Evolutionary conservation across 352 stramenopile genomes (phyloP).

Genomic region (Phytophthora parvispora): DNA sequence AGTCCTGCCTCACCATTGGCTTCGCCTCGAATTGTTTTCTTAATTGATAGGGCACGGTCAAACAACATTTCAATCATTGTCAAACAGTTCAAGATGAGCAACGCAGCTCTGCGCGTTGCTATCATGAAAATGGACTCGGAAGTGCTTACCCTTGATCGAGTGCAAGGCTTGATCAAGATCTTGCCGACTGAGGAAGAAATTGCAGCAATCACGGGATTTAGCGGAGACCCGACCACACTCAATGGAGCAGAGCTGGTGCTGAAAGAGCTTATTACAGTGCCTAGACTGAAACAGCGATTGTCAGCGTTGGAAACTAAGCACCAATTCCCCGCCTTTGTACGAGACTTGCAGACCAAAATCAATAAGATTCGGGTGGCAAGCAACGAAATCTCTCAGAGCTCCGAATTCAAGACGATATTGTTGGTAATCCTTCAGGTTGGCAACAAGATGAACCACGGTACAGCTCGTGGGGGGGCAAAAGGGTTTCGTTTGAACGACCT

Average conservation of each 20-base stretch:
- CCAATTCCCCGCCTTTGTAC: conserved; percentile 69
- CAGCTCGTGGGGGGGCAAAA: conserved; percentile 69
- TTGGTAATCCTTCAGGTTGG: conserved; percentile 82
- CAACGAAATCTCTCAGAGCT: conserved; percentile 66
- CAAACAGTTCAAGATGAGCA: conserved; percentile 96
- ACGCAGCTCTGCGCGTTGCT: conserved; percentile 78
- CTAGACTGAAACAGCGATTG: conserved; percentile 72
- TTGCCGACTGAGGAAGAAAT: conserved; percentile 92
- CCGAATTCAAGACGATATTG: conserved; percentile 78
- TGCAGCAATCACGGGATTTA: conserved; percentile 66
- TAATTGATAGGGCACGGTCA: conserved; percentile 76
- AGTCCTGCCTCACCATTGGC: conserved; percentile 54
- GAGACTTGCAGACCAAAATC: conserved; percentile 78
- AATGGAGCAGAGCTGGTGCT: conserved; percentile 84
- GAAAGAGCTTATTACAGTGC: conserved; percentile 84
- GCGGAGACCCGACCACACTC: conserved; percentile 67
- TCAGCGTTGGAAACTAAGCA: conserved; percentile 69
- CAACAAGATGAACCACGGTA: conserved; percentile 91
- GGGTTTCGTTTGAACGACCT: conserved; percentile 77
- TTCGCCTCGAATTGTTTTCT: conserved; percentile 75
- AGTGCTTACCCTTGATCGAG: conserved; percentile 83
- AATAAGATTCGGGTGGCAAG: conserved; percentile 67
- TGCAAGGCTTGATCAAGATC: conserved; percentile 89
- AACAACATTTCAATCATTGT: conserved; percentile 98
- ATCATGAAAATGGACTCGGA: conserved; percentile 87